These are phyloP conservation scores for Aspergillus bridgeri DNA, from an alignment of 495 filamentous ascomycete species.

Conservation along the genomic window DNA sequence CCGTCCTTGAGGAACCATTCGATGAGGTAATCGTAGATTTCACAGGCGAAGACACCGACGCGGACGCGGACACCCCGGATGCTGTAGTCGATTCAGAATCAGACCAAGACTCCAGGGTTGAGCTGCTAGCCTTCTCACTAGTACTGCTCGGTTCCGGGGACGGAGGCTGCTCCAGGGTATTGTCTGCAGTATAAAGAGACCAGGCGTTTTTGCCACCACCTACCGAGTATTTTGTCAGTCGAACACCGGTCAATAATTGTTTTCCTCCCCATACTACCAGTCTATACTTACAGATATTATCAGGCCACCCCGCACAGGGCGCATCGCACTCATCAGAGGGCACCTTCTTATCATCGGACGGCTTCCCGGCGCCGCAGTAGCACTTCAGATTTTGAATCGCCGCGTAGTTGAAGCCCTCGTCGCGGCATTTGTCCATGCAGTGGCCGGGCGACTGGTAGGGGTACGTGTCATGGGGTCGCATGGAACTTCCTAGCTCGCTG, in stretches of 20 bases:
- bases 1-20: too few species aligned
- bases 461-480: not conserved
- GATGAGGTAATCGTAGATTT: too few species aligned
- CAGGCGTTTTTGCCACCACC: not conserved
- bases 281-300: not conserved
- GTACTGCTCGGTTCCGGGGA: not conserved
- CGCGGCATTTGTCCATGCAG: not conserved
- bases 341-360: not conserved
- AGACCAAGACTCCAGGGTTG: not conserved
- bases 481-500: not conserved
- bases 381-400: not conserved
- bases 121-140: not conserved
- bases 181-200: not conserved
- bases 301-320: not conserved
- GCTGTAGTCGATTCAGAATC: too few species aligned
- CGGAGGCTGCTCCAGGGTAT: not conserved
- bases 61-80: too few species aligned
- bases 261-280: too few species aligned
- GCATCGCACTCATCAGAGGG: not conserved
- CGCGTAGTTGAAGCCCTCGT: not conserved
- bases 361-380: not conserved
- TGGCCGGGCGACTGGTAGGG: not conserved
- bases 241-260: too few species aligned
- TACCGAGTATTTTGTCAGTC: not conserved
- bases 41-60: too few species aligned